Base-by-base conservation (phyloP, 768 basidiomycete species). In the Boletus sensibilis region DNA sequence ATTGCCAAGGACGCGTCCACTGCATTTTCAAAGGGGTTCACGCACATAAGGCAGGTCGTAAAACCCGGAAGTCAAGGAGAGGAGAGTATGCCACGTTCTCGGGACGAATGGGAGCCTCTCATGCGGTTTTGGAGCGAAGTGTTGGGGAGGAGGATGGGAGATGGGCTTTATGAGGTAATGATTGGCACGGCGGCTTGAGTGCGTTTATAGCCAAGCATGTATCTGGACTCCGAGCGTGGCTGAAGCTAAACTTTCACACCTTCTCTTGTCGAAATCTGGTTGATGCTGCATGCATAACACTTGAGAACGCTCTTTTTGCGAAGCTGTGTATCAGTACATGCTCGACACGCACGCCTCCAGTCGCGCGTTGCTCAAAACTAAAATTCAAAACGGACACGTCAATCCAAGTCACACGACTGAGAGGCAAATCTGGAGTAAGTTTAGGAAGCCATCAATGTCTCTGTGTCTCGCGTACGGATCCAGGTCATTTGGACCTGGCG, bases 41-140 rank as follows among this genome's bases (percentile, higher is more conserved):
- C 59, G 27, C 61, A 55, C 23, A 74, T 85, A 2, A 68, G 64
- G 34, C 86, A 90, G 59, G 76, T 82, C 9, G 76, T 75, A 53
- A 75, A 81, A 52, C 64, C 55, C 5, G 76, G 74, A 1, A 18
- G 16, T 47, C 58, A 49, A 37, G 58, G 52, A 29, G 67, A 68
- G 5, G 74, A 76, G 62, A 88, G 85, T 16, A 96, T 96, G 92
- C 91, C 89, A 10, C 73, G 79, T 4, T 86, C 85, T 29, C 81
- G 75, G 62, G 82, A 84, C 12, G 91, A 94, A 64, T 94, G 91
- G 92, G 81, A 84, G 64, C 84, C 85, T 1, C 80, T 94, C 44
- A 94, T 96, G 90, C 75, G 79, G 55, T 93, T 94, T 71, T 95
- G 92, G 92, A 88, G 91, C 62, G 82, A 85, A 65, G 71, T 72